phyloP scores from a whole-genome alignment of 2,329 filamentous ascomycete species.

The Fusarium virguliforme region DNA sequence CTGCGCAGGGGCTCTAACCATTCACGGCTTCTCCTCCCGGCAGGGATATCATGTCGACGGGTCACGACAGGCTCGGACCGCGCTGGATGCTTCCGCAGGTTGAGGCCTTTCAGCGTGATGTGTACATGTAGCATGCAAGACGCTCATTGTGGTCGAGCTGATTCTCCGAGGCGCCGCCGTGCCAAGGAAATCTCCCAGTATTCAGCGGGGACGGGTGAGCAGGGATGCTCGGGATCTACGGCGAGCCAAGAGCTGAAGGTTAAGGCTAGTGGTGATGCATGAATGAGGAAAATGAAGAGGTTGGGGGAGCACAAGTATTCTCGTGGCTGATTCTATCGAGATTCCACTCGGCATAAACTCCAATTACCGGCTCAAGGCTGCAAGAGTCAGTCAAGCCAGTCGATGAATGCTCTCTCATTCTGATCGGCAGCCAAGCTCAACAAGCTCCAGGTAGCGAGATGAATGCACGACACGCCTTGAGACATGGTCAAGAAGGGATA shows the following conservation, averaged over 20 bases:
- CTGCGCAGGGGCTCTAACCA: constrained; percentile 8
- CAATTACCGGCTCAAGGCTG: not conserved
- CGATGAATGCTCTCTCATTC: constrained; percentile 8
- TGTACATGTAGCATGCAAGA: not conserved
- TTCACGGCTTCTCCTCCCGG: not conserved
- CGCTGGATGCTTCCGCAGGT: constrained; percentile 10
- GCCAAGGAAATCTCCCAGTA: not conserved
- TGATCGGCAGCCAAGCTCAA: constrained; percentile 14
- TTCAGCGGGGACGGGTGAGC: not conserved
- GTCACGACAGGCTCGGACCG: constrained; percentile 18
- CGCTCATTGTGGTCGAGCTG: constrained; percentile 5
- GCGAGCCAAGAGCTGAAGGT: constrained; percentile 7
- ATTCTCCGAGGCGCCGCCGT: constrained; percentile 1
- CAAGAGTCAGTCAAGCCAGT: not conserved
- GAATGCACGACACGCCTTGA: constrained; percentile 3
- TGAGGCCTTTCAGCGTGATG: not conserved
- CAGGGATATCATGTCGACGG: not conserved
- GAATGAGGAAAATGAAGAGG: not conserved
- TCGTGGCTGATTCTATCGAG: not conserved
- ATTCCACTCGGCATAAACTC: not conserved
- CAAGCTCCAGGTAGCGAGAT: constrained; percentile 1
- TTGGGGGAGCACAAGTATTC: not conserved
- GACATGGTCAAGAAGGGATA: constrained; percentile 1
- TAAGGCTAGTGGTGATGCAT: not conserved
- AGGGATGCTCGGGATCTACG: constrained; percentile 16